These are phyloP conservation scores for Linum usitatissimum DNA, from an alignment of 345 rosid species.

Conservation along the genomic window DNA sequence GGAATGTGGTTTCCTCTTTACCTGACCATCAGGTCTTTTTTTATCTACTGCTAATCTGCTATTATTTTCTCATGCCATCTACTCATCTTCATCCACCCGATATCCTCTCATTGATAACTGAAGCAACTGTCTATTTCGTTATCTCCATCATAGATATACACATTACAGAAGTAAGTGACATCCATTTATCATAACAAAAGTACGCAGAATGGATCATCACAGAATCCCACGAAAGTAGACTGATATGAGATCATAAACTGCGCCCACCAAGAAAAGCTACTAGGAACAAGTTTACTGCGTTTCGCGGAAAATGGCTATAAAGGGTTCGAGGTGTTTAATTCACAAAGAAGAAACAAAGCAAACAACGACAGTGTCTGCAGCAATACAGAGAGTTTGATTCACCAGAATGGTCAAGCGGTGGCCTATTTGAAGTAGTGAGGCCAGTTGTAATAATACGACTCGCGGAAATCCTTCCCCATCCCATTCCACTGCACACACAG, in stretches of 20 bases:
- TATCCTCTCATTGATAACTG: too few relatives aligned
- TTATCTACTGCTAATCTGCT: too few relatives aligned
- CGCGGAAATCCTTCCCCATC: conserved; percentile 61
- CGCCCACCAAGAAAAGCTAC: not conserved
- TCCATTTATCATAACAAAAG: too few relatives aligned
- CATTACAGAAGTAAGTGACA: too few relatives aligned
- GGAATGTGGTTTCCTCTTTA: too few relatives aligned
- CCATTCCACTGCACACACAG: conserved; percentile 62
- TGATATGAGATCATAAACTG: not conserved
- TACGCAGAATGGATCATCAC: too few relatives aligned
- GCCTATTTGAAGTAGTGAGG: conserved; percentile 65
- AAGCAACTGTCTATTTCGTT: too few relatives aligned
- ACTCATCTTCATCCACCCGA: too few relatives aligned
- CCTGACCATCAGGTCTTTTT: too few relatives aligned
- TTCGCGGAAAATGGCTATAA: not conserved
- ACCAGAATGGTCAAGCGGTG: not conserved
- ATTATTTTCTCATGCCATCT: too few relatives aligned
- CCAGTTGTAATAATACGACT: conserved; percentile 73
- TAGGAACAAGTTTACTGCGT: not conserved
- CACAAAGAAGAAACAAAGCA: not conserved
- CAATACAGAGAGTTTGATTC: not conserved
- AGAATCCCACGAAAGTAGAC: too few relatives aligned
- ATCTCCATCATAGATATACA: too few relatives aligned
- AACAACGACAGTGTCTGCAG: not conserved
- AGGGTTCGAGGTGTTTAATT: not conserved